Conservation (phyloP, 2,329 filamentous ascomycete species). For the Torrubiella hemipterigena region DNA sequence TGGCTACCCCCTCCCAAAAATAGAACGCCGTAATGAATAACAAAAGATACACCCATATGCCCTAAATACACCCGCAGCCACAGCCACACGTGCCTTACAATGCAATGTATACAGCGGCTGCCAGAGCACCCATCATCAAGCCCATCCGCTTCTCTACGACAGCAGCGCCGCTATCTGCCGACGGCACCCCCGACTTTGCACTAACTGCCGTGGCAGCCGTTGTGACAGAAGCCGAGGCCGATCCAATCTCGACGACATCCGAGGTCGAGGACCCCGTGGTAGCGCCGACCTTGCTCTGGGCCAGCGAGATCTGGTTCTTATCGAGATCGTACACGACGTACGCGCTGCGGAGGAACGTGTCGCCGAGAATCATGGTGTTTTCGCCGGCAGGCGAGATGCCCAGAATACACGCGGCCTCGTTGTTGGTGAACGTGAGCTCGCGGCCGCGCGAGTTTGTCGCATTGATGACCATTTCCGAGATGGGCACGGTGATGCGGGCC, state of each 20-base stretch:
- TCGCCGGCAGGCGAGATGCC: conserved; percentile 48
- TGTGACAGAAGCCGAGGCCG: conserved; percentile 39
- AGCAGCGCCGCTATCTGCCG: conserved; percentile 26
- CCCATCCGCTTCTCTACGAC: conserved; percentile 21
- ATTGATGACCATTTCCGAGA: conserved; percentile 49
- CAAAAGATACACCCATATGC: no score
- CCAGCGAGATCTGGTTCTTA: conserved; percentile 60
- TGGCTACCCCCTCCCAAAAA: no score
- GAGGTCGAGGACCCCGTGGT: no score
- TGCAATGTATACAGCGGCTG: no score
- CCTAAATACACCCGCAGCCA: no score
- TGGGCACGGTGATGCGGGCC: conserved; percentile 37
- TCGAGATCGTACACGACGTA: conserved; percentile 66
- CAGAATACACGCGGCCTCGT: conserved; percentile 49
- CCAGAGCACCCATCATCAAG: conserved; percentile 26
- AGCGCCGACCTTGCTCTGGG: conserved; percentile 52
- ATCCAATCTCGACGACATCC: conserved; percentile 45
- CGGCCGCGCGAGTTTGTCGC: conserved; percentile 32
- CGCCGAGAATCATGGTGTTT: conserved; percentile 52
- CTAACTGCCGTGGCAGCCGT: conserved; percentile 36
- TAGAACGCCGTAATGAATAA: no score
- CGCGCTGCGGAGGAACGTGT: conserved; percentile 63
- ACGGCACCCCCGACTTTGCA: conserved; percentile 33
- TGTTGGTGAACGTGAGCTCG: conserved; percentile 39
- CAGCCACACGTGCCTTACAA: no score